Conservation (phyloP, 2,329 filamentous ascomycete species). For the Stachybotrys chartarum region DNA sequence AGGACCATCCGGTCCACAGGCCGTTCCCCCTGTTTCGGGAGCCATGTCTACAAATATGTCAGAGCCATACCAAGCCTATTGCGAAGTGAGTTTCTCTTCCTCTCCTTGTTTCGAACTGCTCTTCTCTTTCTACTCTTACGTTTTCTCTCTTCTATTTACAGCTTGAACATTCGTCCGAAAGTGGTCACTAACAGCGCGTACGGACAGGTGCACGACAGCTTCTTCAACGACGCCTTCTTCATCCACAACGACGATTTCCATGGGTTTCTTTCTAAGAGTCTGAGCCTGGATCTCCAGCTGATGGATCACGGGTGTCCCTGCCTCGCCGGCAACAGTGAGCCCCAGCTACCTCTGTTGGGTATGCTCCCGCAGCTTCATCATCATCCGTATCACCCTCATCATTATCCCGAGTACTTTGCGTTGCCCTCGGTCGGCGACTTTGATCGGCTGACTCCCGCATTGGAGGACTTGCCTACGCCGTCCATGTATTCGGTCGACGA, state of each 20-base stretch:
- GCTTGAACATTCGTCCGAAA: neutral
- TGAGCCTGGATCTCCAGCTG: neutral
- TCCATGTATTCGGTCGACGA: neutral
- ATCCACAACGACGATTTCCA: neutral
- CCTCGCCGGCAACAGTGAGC: neutral
- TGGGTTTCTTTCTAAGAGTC: neutral
- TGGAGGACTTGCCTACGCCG: neutral
- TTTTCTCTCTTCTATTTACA: neutral
- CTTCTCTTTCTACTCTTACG: neutral
- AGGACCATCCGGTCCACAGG: neutral
- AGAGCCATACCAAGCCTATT: neutral
- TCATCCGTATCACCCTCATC: neutral
- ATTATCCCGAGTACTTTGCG: neutral
- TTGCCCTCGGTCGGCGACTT: neutral
- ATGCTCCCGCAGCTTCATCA: neutral
- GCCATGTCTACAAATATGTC: neutral
- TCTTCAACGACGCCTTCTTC: neutral
- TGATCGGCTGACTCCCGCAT: neutral
- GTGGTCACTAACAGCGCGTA: neutral
- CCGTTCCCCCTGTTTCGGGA: neutral
- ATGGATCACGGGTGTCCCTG: neutral
- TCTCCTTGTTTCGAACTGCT: neutral
- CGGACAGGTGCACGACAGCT: neutral
- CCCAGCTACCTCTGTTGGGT: neutral
- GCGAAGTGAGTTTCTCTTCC: neutral